Percentiles rank a stretch among this genome's conserved stretches.
Conservation (phyloP, 805 yeast genomes). For the Debaryomyces tyrocola region DNA sequence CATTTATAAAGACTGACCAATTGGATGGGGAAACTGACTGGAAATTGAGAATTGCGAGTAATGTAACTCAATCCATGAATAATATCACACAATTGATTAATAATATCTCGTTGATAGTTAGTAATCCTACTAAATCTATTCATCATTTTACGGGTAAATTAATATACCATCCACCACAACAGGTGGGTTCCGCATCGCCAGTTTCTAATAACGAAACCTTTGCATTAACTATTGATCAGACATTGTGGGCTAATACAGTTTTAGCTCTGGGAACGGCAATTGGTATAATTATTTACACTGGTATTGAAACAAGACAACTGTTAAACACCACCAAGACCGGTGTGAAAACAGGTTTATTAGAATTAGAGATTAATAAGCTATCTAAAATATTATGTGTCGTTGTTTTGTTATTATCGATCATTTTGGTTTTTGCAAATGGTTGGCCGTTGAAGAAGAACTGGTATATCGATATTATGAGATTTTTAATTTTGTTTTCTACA, state of each 20-base stretch:
- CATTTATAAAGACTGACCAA: constrained; percentile 95
- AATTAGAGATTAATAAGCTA: constrained; percentile 83
- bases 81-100: constrained; percentile 52
- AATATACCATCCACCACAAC: constrained; percentile 42
- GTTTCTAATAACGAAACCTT: constrained; percentile 43
- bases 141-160: constrained; percentile 79
- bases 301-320: constrained; percentile 90
- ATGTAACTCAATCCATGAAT: constrained; percentile 61
- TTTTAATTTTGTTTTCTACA: constrained; percentile 86
- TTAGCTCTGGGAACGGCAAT: constrained; percentile 90
- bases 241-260: constrained; percentile 98
- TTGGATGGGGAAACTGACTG: constrained; percentile 99
- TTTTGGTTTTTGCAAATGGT: constrained; percentile 79
- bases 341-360: constrained; percentile 86
- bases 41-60: constrained; percentile 83
- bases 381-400: constrained; percentile 87
- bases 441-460: constrained; percentile 60
- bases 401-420: constrained; percentile 75
- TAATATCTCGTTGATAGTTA: constrained; percentile 57
- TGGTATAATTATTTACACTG: constrained; percentile 88
- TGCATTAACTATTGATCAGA: constrained; percentile 82
- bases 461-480: constrained; percentile 90
- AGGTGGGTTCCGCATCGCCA: constrained; percentile 17
- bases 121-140: constrained; percentile 83
- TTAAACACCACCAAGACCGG: constrained; percentile 88